Conservation (phyloP, 2,329 filamentous ascomycete genomes). For the Rachicladosporium sp. region DNA sequence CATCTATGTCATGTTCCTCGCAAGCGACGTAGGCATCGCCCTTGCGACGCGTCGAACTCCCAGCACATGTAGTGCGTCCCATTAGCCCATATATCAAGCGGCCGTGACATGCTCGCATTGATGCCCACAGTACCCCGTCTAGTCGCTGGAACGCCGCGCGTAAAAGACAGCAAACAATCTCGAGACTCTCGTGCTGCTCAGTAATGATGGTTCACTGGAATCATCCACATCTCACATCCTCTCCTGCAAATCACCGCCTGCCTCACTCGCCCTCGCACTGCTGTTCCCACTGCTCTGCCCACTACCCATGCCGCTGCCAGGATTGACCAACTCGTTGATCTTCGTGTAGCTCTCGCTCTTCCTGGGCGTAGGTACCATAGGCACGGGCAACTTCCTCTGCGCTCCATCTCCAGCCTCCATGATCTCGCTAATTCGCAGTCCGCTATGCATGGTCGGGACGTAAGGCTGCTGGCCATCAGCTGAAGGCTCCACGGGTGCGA, state of each 20-base stretch:
- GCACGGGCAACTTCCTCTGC: constrained; percentile 81
- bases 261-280: constrained; percentile 21
- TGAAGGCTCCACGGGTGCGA: constrained; percentile 59
- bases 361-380: constrained; percentile 52
- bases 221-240: constrained; percentile 6
- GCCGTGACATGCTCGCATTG: too few species aligned
- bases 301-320: constrained; percentile 59
- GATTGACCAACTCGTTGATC: constrained; percentile 69
- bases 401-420: constrained; percentile 79
- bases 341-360: constrained; percentile 36
- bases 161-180: constrained; percentile 1
- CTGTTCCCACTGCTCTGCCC: constrained; percentile 38
- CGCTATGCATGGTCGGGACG: constrained; percentile 45
- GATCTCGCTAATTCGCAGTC: constrained; percentile 80
- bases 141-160: constrained; percentile 7
- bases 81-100: too few species aligned
- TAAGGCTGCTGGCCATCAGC: constrained; percentile 48
- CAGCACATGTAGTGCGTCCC: too few species aligned
- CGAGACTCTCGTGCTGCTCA: too few species aligned
- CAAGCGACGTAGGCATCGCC: too few species aligned
- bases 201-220: too few species aligned
- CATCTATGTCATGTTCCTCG: too few species aligned
- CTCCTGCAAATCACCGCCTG: constrained; percentile 22
- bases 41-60: too few species aligned
- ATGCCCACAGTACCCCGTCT: constrained; percentile 4